phyloP scores from a whole-genome alignment of 2,329 filamentous ascomycete genomes.

The Colletotrichum noveboracense region DNA sequence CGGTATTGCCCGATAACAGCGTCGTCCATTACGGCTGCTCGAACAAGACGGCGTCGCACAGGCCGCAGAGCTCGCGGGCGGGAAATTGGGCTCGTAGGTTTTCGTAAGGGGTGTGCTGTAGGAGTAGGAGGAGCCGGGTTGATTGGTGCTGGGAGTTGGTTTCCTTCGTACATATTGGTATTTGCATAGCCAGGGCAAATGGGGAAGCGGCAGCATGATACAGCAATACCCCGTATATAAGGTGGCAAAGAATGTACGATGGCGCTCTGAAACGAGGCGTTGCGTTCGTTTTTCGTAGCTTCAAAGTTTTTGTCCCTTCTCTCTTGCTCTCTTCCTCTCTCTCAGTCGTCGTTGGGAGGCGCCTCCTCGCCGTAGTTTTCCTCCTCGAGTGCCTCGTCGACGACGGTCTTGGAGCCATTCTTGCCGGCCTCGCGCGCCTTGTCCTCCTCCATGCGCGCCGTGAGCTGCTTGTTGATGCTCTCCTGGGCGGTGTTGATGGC shows the following conservation, averaged over 20 bases:
- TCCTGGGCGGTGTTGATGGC: conserved; percentile 66
- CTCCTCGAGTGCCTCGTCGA: conserved; percentile 67
- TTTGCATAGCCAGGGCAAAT: conserved; percentile 26
- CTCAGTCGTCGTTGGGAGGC: conserved; percentile 65
- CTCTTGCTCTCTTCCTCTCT: neutral
- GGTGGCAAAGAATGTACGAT: conserved; percentile 10
- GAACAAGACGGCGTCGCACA: conserved; percentile 49
- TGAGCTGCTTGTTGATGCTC: conserved; percentile 73
- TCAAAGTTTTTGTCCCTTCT: neutral
- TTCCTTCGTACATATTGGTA: conserved; percentile 21
- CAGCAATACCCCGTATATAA: conserved; percentile 31
- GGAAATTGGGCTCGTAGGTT: conserved; percentile 43
- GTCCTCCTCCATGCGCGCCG: conserved; percentile 76
- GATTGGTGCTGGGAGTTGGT: conserved; percentile 6
- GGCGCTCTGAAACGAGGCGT: neutral
- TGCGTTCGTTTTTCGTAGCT: neutral
- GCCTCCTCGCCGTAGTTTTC: conserved; percentile 88
- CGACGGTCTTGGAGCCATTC: conserved; percentile 25
- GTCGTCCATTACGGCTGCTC: conserved; percentile 86
- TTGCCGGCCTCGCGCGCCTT: conserved; percentile 52
- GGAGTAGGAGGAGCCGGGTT: neutral
- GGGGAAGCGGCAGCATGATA: conserved; percentile 26
- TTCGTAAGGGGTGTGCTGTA: conserved; percentile 26
- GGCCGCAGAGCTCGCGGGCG: conserved; percentile 34
- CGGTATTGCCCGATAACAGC: conserved; percentile 83